Conservation (phyloP, 202 grass and related monocot genomes). For the Bolboschoenoplectus hybrid region DNA sequence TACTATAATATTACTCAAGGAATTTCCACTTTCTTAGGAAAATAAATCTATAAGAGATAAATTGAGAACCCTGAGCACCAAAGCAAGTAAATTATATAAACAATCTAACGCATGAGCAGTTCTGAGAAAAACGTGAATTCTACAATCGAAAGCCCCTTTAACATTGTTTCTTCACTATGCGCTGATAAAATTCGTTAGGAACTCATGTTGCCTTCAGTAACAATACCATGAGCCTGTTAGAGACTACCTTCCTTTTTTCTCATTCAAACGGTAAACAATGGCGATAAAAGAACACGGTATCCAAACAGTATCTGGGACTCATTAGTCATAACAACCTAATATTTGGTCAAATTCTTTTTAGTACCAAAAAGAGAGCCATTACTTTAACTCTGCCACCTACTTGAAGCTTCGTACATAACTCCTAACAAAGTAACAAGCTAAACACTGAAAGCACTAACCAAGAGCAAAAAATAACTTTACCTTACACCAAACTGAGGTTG, state of each 20-base stretch:
- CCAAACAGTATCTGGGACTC: neutral
- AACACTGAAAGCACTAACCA: neutral
- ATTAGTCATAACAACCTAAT: neutral
- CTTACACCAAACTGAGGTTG: neutral
- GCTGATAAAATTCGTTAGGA: neutral
- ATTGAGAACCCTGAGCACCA: neutral
- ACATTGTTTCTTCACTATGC: neutral
- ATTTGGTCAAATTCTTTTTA: neutral
- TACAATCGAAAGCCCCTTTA: neutral
- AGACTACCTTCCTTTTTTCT: neutral
- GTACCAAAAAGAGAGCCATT: constrained; percentile 11
- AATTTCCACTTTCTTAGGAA: neutral
- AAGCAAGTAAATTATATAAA: neutral
- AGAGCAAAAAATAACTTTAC: constrained; percentile 1
- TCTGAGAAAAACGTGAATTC: neutral
- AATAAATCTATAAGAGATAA: neutral
- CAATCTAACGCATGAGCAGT: too few species aligned
- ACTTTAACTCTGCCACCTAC: neutral
- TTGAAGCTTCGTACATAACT: neutral
- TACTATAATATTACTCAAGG: neutral
- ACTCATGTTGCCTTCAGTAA: neutral
- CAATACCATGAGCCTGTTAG: neutral
- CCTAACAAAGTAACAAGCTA: neutral
- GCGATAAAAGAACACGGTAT: neutral
- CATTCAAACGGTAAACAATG: neutral